A percentile compares a stretch with the other conserved stretches of the same genome.
Conservation (phyloP, 495 filamentous ascomycete species). For the Oidiodendron maius region DNA sequence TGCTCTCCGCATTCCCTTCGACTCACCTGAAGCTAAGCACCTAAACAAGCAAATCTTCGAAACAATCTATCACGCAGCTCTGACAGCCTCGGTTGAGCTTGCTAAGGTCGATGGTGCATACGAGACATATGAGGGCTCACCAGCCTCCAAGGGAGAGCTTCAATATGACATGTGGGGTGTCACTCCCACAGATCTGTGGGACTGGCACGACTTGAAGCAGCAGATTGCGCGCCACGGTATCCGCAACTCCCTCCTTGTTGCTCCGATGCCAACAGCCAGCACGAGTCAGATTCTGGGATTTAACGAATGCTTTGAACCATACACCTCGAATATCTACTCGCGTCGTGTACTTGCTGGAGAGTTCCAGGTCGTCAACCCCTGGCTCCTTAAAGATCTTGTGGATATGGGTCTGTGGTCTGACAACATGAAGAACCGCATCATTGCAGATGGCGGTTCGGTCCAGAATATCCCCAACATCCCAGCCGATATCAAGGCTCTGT, state of each 20-base stretch:
- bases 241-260: constrained; percentile 89
- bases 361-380: constrained; percentile 99
- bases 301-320: constrained; percentile 99
- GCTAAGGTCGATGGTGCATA: constrained; percentile 81
- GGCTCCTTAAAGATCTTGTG: constrained; percentile 96
- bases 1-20: constrained; percentile 92
- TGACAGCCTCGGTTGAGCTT: constrained; percentile 82
- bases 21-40: constrained; percentile 85
- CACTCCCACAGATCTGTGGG: constrained; percentile 89
- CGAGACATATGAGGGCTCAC: constrained; percentile 85
- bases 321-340: constrained; percentile 99
- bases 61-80: constrained; percentile 95
- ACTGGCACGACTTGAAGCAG: constrained; percentile 85
- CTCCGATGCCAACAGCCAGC: constrained; percentile 95
- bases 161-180: constrained; percentile 99
- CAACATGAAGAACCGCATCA: constrained; percentile 99
- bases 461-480: constrained; percentile 96
- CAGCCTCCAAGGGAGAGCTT: constrained; percentile 89
- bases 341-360: constrained; percentile 96
- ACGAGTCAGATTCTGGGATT: constrained; percentile 96
- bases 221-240: constrained; percentile 87
- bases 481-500: constrained; percentile 88
- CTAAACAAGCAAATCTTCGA: constrained; percentile 99
- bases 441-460: constrained; percentile 90
- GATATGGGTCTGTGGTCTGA: constrained; percentile 98